These are phyloP conservation scores for Elongisporangium prolatum DNA, from an alignment of 352 stramenopile genomes.

Conservation along the genomic window DNA sequence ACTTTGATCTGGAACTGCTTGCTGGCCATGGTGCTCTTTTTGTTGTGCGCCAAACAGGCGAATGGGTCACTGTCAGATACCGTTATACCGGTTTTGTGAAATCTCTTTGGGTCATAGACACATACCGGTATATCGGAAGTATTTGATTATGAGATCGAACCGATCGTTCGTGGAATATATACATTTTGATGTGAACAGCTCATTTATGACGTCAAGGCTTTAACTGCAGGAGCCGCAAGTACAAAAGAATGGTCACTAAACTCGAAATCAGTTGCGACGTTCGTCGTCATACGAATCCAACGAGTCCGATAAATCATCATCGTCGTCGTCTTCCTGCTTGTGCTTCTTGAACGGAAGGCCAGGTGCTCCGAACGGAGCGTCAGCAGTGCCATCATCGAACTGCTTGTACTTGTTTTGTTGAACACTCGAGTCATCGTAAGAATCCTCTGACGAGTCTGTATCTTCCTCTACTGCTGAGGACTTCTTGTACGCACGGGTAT, in stretches of 20 bases:
- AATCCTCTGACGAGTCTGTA: too few relatives aligned
- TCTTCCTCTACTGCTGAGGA: too few relatives aligned
- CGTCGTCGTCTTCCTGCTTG: not conserved
- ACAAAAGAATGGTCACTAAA: not conserved
- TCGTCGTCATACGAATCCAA: not conserved
- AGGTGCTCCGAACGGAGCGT: not conserved
- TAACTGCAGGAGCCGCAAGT: not conserved
- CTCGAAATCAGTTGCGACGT: not conserved
- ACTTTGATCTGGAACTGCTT: conserved; percentile 84
- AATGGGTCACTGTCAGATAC: conserved; percentile 2
- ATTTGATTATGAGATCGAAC: too few relatives aligned
- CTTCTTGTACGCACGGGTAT: too few relatives aligned
- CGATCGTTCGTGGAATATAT: too few relatives aligned
- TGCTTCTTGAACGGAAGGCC: not conserved
- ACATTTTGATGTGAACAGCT: not conserved
- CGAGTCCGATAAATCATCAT: not conserved
- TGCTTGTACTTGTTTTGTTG: not conserved
- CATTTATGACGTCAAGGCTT: not conserved
- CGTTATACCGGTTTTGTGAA: conserved; percentile 2
- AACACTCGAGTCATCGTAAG: too few relatives aligned
- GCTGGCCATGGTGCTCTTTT: conserved; percentile 37
- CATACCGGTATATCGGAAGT: too few relatives aligned
- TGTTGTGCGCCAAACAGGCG: not conserved
- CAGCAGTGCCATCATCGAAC: not conserved
- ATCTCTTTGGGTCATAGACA: too few relatives aligned